phyloP scores from a whole-genome alignment of 129 eudicot species.

The Artemisia tridentata region DNA sequence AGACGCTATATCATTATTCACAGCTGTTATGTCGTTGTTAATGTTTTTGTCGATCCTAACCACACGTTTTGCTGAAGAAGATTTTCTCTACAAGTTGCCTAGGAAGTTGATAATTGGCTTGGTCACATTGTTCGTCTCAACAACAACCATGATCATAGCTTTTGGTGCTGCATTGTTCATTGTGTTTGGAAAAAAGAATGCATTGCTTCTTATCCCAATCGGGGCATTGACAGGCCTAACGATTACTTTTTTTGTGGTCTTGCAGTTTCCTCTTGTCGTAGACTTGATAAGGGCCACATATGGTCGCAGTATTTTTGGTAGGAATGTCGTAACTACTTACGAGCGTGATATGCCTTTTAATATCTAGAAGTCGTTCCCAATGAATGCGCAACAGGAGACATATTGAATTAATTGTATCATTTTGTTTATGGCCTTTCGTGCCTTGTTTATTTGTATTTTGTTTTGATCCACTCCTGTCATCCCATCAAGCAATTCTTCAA shows the following conservation, averaged over 20 bases:
- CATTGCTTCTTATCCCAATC: neutral
- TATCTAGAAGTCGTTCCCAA: too few relatives aligned
- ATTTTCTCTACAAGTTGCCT: neutral
- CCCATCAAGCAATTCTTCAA: too few relatives aligned
- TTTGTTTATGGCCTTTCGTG: too few relatives aligned
- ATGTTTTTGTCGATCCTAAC: conserved; percentile 24
- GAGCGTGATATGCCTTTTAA: too few relatives aligned
- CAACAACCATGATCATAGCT: conserved; percentile 18
- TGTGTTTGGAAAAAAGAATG: neutral
- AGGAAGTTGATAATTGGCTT: neutral
- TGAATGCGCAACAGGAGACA: too few relatives aligned
- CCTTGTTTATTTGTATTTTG: too few relatives aligned
- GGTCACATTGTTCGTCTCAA: conserved; percentile 7
- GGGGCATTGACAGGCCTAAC: neutral
- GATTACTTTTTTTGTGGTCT: neutral
- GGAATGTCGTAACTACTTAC: too few relatives aligned
- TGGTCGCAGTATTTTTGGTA: neutral
- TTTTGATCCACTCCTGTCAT: too few relatives aligned
- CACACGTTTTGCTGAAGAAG: neutral
- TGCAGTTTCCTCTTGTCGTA: neutral
- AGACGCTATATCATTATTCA: conserved; percentile 23
- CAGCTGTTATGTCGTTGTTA: conserved; percentile 20
- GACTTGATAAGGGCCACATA: conserved; percentile 10
- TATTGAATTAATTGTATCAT: too few relatives aligned
- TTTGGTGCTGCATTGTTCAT: conserved; percentile 19